A percentile compares a stretch with the other conserved stretches of the same genome.
phyloP scores from a whole-genome alignment of 108 stramenopile genomes.

The Fistulifera pelliculosa region DNA sequence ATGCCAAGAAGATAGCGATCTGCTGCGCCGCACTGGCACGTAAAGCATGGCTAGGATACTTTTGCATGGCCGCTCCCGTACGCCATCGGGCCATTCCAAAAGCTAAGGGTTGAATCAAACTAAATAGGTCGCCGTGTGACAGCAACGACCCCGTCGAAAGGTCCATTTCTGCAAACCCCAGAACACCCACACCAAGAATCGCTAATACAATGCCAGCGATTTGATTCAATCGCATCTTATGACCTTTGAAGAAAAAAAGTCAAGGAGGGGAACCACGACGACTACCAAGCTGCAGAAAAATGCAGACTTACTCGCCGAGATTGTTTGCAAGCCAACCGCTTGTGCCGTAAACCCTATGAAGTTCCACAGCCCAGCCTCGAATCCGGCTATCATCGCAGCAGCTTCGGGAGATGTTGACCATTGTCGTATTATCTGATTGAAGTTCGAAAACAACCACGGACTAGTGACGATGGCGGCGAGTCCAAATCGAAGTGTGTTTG shows the following conservation, averaged over 20 bases:
- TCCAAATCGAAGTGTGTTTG: conserved; percentile 59
- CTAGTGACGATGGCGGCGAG: conserved; percentile 56
- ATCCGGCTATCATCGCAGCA: conserved; percentile 33
- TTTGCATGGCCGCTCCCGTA: conserved; percentile 48
- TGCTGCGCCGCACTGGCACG: conserved; percentile 79
- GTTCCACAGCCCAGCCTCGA: conserved; percentile 82
- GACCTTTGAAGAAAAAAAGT: conserved; percentile 44
- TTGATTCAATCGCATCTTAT: conserved; percentile 33
- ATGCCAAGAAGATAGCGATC: conserved; percentile 53
- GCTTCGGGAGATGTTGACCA: background rate
- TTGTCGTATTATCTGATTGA: background rate
- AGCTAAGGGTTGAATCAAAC: conserved; percentile 64
- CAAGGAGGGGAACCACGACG: conserved; percentile 81
- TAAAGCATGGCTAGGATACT: conserved; percentile 53
- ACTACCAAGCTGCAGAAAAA: conserved; percentile 90
- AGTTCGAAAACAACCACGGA: conserved; percentile 46
- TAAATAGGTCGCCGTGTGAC: conserved; percentile 45
- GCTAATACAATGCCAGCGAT: conserved; percentile 58
- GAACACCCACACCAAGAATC: conserved; percentile 70
- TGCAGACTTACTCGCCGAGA: conserved; percentile 71
- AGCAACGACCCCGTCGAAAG: background rate
- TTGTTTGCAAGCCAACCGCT: conserved; percentile 77
- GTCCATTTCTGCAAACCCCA: conserved; percentile 46
- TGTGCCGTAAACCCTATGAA: conserved; percentile 82
- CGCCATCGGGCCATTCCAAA: conserved; percentile 87